Percentiles rank a stretch among this genome's conserved stretches.
These are phyloP conservation scores for Globisporangium barbulae DNA, from an alignment of 352 stramenopile genomes.

Conservation along the genomic window DNA sequence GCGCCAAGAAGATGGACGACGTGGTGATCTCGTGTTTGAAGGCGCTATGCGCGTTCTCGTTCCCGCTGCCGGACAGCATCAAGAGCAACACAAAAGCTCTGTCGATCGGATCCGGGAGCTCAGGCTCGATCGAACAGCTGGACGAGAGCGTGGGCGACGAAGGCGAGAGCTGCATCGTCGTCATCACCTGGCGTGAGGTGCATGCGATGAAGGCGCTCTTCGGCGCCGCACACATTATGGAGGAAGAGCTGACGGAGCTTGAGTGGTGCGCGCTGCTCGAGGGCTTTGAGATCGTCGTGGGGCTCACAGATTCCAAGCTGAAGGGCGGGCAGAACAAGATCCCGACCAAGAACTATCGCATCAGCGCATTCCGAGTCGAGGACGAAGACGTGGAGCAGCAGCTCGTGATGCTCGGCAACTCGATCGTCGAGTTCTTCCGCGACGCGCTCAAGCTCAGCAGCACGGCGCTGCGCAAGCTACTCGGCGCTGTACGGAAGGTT, in stretches of 20 bases:
- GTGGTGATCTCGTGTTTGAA: slow-evolving; percentile 70
- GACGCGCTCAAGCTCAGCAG: slow-evolving; percentile 70
- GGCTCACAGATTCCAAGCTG: slow-evolving; percentile 62
- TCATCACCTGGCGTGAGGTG: slow-evolving; percentile 79
- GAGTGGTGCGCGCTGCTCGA: slow-evolving; percentile 79
- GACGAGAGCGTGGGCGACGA: slow-evolving; percentile 49
- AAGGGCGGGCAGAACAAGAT: slow-evolving; percentile 74
- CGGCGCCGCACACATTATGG: slow-evolving; percentile 81
- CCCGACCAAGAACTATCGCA: slow-evolving; percentile 70
- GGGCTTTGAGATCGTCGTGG: slow-evolving; percentile 81
- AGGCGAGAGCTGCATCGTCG: slow-evolving; percentile 57
- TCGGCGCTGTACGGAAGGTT: slow-evolving; percentile 60
- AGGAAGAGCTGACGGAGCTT: slow-evolving; percentile 68
- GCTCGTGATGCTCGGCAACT: slow-evolving; percentile 78
- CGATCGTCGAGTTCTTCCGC: slow-evolving; percentile 83
- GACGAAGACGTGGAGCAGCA: slow-evolving; percentile 88
- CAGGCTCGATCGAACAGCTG: slow-evolving; percentile 23
- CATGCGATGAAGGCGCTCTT: slow-evolving; percentile 89
- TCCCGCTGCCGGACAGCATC: slow-evolving; percentile 65
- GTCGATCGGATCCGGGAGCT: slow-evolving; percentile 19
- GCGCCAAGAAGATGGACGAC: slow-evolving; percentile 66
- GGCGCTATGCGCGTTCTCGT: slow-evolving; percentile 75
- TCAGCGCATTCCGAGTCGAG: slow-evolving; percentile 70
- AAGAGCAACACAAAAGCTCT: slow-evolving; percentile 38
- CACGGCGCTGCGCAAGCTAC: slow-evolving; percentile 47